A percentile compares a stretch with the other conserved stretches of the same genome.
phyloP scores from a whole-genome alignment of 2,329 filamentous ascomycete genomes.

The Pseudogymnoascus sp. region DNA sequence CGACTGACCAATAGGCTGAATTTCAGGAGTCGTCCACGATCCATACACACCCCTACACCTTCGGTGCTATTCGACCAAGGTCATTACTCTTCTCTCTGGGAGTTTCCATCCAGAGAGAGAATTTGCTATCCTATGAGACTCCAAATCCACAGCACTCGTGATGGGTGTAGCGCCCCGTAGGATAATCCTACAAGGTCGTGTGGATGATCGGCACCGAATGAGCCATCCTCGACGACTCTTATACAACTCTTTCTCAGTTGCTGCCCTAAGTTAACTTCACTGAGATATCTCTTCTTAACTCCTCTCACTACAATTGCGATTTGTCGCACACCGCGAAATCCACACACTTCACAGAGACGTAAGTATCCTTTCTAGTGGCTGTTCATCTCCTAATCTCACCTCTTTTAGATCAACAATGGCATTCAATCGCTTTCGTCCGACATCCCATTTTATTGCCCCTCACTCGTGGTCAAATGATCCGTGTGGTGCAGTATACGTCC shows the following conservation, averaged over 20 bases:
- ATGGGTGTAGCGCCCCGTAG: not conserved
- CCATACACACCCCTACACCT: not conserved
- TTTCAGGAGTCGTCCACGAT: not conserved
- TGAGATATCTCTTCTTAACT: not conserved
- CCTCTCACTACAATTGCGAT: not conserved
- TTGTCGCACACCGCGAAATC: not conserved
- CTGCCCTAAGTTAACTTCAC: not conserved
- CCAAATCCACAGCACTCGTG: not conserved
- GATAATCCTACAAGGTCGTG: not conserved
- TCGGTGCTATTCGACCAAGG: not conserved
- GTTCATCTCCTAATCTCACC: not conserved
- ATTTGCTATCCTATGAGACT: not conserved
- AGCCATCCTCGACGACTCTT: not conserved
- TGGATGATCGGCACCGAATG: not conserved
- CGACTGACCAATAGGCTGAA: not conserved
- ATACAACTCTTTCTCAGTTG: not conserved
- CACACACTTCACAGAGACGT: not conserved
- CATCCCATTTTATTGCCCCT: not conserved
- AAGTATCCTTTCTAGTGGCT: not conserved
- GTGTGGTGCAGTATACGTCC: not conserved
- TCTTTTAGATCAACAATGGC: not conserved
- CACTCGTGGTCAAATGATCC: not conserved
- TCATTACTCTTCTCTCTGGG: not conserved
- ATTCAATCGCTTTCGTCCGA: not conserved
- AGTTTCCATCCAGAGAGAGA: not conserved